phyloP scores from a whole-genome alignment of 169 alveolate genomes.

The Theileria sp. region DNA sequence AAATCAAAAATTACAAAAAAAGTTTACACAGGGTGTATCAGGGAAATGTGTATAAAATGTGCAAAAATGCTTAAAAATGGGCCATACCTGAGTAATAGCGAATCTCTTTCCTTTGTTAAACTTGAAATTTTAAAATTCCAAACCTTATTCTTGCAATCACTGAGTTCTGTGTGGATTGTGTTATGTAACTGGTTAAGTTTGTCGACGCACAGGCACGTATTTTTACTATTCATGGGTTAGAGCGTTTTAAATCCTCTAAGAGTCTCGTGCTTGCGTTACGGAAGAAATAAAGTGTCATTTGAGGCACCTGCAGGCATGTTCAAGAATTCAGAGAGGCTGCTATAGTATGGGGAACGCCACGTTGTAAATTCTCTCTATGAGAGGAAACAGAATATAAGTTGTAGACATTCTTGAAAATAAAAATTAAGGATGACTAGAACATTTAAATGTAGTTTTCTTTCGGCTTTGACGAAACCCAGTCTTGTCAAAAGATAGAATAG shows the following conservation, averaged over 20 bases:
- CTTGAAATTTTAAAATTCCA: constrained; percentile 45
- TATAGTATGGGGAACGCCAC: neutral
- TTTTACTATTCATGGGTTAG: constrained; percentile 28
- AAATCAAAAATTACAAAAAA: too few relatives aligned
- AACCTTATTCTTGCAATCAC: constrained; percentile 60
- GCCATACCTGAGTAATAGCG: constrained; percentile 40
- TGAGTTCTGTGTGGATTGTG: constrained; percentile 42
- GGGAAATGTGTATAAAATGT: neutral
- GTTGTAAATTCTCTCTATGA: neutral
- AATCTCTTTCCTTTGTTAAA: constrained; percentile 34
- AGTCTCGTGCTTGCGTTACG: constrained; percentile 2
- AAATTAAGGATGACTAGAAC: neutral
- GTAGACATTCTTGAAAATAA: neutral
- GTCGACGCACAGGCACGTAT: constrained; percentile 43
- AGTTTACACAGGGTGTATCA: neutral
- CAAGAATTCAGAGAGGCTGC: neutral
- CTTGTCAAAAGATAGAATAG: neutral
- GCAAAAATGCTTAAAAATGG: neutral
- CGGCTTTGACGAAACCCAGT: neutral
- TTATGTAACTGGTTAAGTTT: constrained; percentile 56
- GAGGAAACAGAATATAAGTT: neutral
- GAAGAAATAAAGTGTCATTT: neutral
- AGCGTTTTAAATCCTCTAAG: neutral
- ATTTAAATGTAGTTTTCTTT: neutral
- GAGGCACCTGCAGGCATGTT: constrained; percentile 39